Evolutionary conservation across 169 alveolate species (phyloP).

Genomic region (Plasmodium fragile): DNA sequence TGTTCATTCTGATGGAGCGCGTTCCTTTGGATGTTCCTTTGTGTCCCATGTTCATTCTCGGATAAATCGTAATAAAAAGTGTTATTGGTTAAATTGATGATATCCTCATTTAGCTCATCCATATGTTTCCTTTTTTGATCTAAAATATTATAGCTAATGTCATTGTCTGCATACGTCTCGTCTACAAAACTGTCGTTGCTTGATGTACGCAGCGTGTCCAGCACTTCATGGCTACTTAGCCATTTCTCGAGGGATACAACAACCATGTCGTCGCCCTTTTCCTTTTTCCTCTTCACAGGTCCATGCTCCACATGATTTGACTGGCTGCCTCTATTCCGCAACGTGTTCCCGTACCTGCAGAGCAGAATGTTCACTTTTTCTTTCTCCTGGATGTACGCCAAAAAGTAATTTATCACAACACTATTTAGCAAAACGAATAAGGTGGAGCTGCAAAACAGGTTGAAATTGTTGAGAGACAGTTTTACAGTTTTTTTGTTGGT

Average conservation of each 20-base stretch:
- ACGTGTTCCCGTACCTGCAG: not conserved
- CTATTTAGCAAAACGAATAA: constrained; percentile 41
- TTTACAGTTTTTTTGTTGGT: constrained; percentile 25
- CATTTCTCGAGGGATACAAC: constrained; percentile 25
- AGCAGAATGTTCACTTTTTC: constrained; percentile 20
- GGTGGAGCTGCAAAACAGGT: constrained; percentile 70
- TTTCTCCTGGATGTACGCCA: constrained; percentile 49
- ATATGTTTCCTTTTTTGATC: not conserved
- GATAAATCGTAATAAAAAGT: constrained; percentile 56
- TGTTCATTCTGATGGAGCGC: not conserved
- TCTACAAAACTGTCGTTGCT: constrained; percentile 9
- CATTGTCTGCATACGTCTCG: not conserved
- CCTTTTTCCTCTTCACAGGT: not conserved
- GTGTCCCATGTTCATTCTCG: constrained; percentile 11
- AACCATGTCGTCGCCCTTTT: not conserved
- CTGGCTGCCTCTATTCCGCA: not conserved
- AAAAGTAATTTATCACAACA: constrained; percentile 35
- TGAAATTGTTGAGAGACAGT: constrained; percentile 29
- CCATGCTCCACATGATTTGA: not conserved
- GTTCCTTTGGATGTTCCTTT: not conserved
- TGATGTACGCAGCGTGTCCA: constrained; percentile 21
- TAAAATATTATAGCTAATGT: not conserved
- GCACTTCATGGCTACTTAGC: constrained; percentile 19
- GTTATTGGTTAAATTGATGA: constrained; percentile 14
- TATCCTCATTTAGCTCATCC: not conserved